phyloP scores from a whole-genome alignment of 1,284 basidiomycete species.

The Ceratobasidium sp. region DNA sequence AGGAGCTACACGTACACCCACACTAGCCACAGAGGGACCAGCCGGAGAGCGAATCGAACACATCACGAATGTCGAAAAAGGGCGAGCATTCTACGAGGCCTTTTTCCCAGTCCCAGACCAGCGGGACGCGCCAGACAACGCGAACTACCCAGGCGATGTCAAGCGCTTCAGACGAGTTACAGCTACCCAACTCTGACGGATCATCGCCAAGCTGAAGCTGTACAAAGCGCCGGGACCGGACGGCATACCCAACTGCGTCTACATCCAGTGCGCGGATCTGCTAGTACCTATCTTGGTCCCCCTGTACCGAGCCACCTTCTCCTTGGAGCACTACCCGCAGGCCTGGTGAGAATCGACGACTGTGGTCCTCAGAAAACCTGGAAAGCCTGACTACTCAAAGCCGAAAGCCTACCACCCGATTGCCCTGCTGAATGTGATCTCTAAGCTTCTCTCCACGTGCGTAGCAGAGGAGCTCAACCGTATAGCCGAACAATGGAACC shows the following conservation, averaged over 20 bases:
- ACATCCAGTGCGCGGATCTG: conserved; percentile 48
- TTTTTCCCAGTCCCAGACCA: conserved; percentile 44
- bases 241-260: conserved; percentile 53
- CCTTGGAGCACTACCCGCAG: conserved; percentile 26
- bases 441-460: conserved; percentile 31
- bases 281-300: conserved; percentile 49
- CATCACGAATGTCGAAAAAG: conserved; percentile 35
- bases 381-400: conserved; percentile 40
- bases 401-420: conserved; percentile 45
- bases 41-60: neutral
- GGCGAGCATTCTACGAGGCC: conserved; percentile 16
- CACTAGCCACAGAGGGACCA: neutral
- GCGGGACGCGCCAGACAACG: neutral
- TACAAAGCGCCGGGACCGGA: conserved; percentile 54
- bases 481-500: conserved; percentile 19
- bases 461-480: conserved; percentile 12
- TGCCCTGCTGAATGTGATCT: conserved; percentile 41
- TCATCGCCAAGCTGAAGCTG: conserved; percentile 34
- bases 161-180: conserved; percentile 10
- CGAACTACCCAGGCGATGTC: neutral
- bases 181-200: conserved; percentile 11
- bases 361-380: conserved; percentile 42
- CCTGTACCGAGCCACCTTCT: conserved; percentile 35
- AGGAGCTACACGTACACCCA: conserved; percentile 26
- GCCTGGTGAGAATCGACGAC: conserved; percentile 33